phyloP scores from a whole-genome alignment of 306 rosid genomes.

The Inga oerstediana region DNA sequence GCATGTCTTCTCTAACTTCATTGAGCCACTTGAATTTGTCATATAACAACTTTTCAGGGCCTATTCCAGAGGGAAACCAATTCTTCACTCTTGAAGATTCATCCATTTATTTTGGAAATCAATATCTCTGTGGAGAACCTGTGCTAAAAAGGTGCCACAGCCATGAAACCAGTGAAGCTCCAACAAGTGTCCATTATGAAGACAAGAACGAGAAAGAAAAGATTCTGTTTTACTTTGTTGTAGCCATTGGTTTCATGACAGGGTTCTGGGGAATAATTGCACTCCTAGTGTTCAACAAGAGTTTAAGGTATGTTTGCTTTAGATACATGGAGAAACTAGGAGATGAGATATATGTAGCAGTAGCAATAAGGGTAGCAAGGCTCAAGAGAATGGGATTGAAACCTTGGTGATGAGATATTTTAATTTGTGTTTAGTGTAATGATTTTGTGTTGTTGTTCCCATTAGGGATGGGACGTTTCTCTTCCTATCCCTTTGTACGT shows the following conservation, averaged over 20 bases:
- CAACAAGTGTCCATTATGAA: neutral
- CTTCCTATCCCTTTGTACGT: neutral
- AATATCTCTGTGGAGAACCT: neutral
- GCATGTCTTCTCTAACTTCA: conserved; percentile 28
- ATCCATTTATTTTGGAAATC: neutral
- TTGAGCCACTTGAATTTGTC: conserved; percentile 28
- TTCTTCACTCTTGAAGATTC: neutral
- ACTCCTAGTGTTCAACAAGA: neutral
- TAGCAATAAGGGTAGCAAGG: conserved; percentile 12
- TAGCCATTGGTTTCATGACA: neutral
- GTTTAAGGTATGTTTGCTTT: neutral
- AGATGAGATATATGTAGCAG: neutral
- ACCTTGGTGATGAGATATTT: neutral
- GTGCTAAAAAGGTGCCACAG: neutral
- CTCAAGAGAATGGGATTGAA: neutral
- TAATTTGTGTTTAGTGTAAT: no score
- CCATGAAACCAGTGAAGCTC: neutral
- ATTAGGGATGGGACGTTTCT: neutral
- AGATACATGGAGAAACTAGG: neutral
- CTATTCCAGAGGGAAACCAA: conserved; percentile 28
- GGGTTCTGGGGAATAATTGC: neutral
- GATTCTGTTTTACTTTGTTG: neutral
- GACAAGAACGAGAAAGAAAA: neutral
- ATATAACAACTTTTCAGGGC: conserved; percentile 27
- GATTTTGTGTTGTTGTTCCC: neutral